Base-by-base conservation (phyloP, 371 early-diverging fungal genomes). In the Mucor lusitanicus region DNA sequence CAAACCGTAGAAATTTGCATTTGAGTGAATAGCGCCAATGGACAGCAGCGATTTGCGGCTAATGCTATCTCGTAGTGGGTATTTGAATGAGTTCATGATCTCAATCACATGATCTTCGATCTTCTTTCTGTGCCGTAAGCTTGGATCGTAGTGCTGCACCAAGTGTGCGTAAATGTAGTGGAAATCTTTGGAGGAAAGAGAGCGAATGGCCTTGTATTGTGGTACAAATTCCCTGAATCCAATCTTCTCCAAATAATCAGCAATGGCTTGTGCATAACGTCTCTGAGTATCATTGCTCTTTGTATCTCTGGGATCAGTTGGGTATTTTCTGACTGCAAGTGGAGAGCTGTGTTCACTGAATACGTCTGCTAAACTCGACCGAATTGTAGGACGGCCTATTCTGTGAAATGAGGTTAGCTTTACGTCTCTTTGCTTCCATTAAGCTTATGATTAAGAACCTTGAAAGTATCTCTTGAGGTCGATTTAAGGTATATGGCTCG, bases 71-170 rank as follows among this genome's bases (percentile, higher is more conserved):
- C 53, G 23, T 9, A 64, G 5, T 1, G 70, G 65, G 25, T 61
- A 70, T 8, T 57, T 23, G 0, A 70, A 5, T 1, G 15, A 0
- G 8, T 46, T 40, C 8, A 67, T 2, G 0, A 67, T 17, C 0
- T 55, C 55, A 19, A 67, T 23, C 1, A 35, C 67, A 11, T 67
- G 61, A 0, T 67, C 67, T 42, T 66, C 66, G 30, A 66, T 54
- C 15, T 50, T 59, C 6, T n/a, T 48, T 7, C 53, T 53, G 9
- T 8, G 21, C 19, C 21, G 25, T 8, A 39, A 37, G n/a, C 39
- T 39, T 6, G 66, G 66, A 7, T 50, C 17, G 5, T 37, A n/a
- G 2, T 39, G 35, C 12, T 11, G 6, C 8, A 53, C 19, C 0
- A 59, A 8, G 40, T 48, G 50, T 30, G 53, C 48, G 11, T 59